These are phyloP conservation scores for Eremochloa ophiuroides DNA, from an alignment of 176 grass and related monocot genomes.

Conservation along the genomic window DNA sequence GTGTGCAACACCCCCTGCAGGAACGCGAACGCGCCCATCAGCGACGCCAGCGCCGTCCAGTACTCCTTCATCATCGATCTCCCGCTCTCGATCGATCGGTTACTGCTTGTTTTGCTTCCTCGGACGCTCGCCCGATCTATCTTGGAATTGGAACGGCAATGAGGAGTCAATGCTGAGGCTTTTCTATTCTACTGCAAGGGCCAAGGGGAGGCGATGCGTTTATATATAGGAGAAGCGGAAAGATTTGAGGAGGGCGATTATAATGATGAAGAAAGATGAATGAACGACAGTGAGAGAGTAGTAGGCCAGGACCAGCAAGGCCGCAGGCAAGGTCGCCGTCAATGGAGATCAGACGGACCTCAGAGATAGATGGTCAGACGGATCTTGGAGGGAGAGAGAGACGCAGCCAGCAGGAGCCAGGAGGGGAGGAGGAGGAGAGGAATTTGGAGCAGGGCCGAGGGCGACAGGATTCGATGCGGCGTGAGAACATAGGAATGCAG, in stretches of 20 bases:
- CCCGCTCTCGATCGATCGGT: too few relatives aligned
- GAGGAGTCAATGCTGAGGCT: background rate
- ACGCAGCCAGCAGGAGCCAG: too few relatives aligned
- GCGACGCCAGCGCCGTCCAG: conserved; percentile 72
- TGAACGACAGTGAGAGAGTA: conserved; percentile 4
- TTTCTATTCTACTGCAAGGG: too few relatives aligned
- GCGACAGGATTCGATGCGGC: background rate
- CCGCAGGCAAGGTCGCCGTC: conserved; percentile 10
- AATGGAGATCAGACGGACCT: too few relatives aligned
- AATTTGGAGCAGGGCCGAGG: too few relatives aligned
- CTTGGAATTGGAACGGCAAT: background rate
- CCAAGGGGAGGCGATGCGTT: conserved; percentile 10
- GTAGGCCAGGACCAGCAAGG: background rate
- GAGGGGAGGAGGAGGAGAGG: too few relatives aligned
- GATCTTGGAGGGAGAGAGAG: background rate
- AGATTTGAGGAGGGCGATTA: background rate
- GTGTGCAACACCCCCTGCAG: conserved; percentile 52
- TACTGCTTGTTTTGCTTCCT: too few relatives aligned
- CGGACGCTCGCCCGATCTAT: background rate
- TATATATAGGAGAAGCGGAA: conserved; percentile 16
- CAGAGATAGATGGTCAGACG: background rate
- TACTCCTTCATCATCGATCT: conserved; percentile 59
- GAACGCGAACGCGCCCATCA: conserved; percentile 85
- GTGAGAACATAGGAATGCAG: background rate
- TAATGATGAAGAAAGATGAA: background rate